Evolutionary conservation across 306 rosid genomes (phyloP).

Genomic region (Malus asiatica): DNA sequence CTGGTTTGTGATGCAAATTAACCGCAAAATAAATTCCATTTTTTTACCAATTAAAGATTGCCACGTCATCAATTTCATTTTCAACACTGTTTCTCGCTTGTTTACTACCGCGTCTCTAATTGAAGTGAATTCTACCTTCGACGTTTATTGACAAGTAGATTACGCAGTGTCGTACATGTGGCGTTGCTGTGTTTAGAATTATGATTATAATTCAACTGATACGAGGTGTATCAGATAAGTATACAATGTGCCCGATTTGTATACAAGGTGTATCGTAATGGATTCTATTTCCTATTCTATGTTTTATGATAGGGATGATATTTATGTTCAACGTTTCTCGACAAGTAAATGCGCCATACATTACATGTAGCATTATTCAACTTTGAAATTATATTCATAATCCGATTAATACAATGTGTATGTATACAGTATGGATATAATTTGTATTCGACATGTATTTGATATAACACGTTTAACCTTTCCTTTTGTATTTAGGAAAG

Average conservation of each 20-base stretch:
- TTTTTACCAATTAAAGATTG: background rate
- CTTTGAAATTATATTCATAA: too few species aligned
- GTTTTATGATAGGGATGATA: too few species aligned
- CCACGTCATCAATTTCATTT: conserved; percentile 6
- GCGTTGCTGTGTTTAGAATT: too few species aligned
- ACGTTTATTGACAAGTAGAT: too few species aligned
- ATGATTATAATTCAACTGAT: too few species aligned
- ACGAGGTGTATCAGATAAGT: background rate
- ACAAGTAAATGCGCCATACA: background rate
- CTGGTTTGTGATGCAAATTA: conserved; percentile 19
- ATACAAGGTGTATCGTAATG: background rate
- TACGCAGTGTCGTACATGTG: background rate
- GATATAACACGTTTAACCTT: too few species aligned
- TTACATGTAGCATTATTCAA: background rate
- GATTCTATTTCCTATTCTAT: background rate
- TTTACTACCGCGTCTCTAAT: background rate
- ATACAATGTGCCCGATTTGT: background rate
- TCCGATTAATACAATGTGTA: background rate
- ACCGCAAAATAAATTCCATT: background rate
- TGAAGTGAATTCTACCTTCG: too few species aligned
- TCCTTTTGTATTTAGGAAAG: too few species aligned
- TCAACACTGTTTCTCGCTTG: background rate
- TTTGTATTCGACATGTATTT: too few species aligned
- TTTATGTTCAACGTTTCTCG: background rate
- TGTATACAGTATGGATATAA: background rate